Conservation (phyloP, 2,329 filamentous ascomycete genomes). For the Penicillium sp. region DNA sequence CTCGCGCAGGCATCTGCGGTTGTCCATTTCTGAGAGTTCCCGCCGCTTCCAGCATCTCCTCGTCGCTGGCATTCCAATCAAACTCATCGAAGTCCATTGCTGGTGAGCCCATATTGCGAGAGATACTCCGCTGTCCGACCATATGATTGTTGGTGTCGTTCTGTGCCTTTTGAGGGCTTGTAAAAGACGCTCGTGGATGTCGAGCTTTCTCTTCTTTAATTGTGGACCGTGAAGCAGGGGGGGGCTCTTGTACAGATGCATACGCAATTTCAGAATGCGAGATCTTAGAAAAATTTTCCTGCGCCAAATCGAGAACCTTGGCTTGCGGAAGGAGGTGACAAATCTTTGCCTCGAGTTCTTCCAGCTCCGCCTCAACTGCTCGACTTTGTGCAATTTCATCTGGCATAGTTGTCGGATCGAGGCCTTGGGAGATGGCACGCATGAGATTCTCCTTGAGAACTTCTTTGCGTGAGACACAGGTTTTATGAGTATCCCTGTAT, state of each 20-base stretch:
- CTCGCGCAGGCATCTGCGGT: conserved; percentile 13
- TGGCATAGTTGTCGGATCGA: conserved; percentile 31
- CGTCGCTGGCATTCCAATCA: conserved; percentile 44
- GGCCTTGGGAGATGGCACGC: conserved; percentile 34
- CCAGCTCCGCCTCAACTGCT: conserved; percentile 32
- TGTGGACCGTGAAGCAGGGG: not conserved
- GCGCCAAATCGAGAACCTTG: conserved; percentile 26
- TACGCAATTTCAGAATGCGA: too few relatives aligned
- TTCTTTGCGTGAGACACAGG: conserved; percentile 31
- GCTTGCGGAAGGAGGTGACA: conserved; percentile 31
- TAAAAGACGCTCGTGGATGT: conserved; percentile 3
- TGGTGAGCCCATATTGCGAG: conserved; percentile 43
- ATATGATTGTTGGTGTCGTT: conserved; percentile 10
- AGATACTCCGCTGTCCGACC: conserved; percentile 31
- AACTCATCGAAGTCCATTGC: conserved; percentile 38
- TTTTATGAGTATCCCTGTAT: conserved; percentile 28
- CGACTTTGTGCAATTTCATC: conserved; percentile 36
- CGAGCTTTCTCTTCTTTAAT: conserved; percentile 4
- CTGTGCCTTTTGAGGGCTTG: conserved; percentile 7
- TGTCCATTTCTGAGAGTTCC: conserved; percentile 37
- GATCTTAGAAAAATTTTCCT: too few relatives aligned
- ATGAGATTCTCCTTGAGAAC: conserved; percentile 38
- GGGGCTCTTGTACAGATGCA: too few relatives aligned
- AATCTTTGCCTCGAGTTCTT: conserved; percentile 37
- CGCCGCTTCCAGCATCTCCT: conserved; percentile 47